A percentile compares a stretch with the other conserved stretches of the same genome.
Evolutionary conservation across 495 filamentous ascomycete genomes (phyloP).

Genomic region (Podospora pseudoanserina): DNA sequence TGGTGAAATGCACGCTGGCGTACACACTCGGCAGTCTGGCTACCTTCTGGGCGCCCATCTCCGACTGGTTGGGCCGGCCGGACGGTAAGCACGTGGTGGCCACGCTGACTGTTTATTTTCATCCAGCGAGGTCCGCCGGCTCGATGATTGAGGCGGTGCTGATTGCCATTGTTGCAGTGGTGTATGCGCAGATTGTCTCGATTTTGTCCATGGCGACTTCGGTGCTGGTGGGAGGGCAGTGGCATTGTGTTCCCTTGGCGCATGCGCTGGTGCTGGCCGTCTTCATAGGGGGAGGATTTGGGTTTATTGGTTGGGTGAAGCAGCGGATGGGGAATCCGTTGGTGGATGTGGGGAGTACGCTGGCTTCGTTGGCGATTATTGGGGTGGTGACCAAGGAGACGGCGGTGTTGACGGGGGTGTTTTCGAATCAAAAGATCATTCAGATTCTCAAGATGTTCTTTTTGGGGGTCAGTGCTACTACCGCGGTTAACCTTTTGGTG

Average conservation of each 20-base stretch:
- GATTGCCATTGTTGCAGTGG: constrained; percentile 76
- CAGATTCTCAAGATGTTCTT: constrained; percentile 89
- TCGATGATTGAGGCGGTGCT: constrained; percentile 87
- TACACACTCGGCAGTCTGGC: constrained; percentile 85
- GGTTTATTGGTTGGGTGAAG: constrained; percentile 90
- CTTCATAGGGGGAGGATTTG: constrained; percentile 85
- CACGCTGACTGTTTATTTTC: constrained; percentile 91
- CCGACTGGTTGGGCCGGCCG: constrained; percentile 70
- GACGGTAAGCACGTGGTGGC: constrained; percentile 97
- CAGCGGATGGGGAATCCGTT: constrained; percentile 80
- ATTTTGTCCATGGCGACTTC: constrained; percentile 85
- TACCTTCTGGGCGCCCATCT: constrained; percentile 75
- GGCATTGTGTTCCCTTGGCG: constrained; percentile 64
- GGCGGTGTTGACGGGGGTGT: constrained; percentile 71
- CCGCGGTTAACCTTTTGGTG: constrained; percentile 70
- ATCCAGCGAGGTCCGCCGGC: constrained; percentile 85
- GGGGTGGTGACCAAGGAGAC: constrained; percentile 91
- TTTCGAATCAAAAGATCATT: constrained; percentile 75
- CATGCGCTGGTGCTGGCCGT: constrained; percentile 79
- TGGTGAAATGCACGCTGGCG: constrained; percentile 90
- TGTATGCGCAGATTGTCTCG: constrained; percentile 76
- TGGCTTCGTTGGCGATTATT: constrained; percentile 88
- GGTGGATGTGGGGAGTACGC: constrained; percentile 85
- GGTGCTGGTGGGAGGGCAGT: constrained; percentile 63
- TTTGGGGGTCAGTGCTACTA: constrained; percentile 76